A percentile compares a stretch with the other conserved stretches of the same genome.
Conservation (phyloP, 2,329 filamentous ascomycete genomes). For the Trichoderma atroviride region DNA sequence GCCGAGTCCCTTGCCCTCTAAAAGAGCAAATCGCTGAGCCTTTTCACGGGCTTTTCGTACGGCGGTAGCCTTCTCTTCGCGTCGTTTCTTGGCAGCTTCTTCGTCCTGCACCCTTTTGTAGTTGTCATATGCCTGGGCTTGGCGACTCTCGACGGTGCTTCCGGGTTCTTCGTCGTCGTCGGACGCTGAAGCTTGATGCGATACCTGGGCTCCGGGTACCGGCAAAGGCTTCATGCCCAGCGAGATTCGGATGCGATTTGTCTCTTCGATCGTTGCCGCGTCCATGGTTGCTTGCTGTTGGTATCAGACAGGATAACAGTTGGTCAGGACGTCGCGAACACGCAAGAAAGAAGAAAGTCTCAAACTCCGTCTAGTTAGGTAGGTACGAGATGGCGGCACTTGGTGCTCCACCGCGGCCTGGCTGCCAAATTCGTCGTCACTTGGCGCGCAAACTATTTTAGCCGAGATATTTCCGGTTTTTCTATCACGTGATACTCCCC, state of each 20-base stretch:
- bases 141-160: constrained; percentile 82
- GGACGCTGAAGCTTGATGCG: constrained; percentile 53
- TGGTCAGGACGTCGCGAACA: neutral
- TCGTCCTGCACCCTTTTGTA: constrained; percentile 67
- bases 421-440: neutral
- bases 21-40: constrained; percentile 71
- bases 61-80: constrained; percentile 78
- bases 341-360: neutral
- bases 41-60: constrained; percentile 86
- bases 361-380: neutral
- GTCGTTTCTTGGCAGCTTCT: constrained; percentile 74
- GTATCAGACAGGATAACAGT: neutral
- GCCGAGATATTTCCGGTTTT: neutral
- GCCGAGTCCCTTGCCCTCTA: constrained; percentile 83
- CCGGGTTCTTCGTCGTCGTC: constrained; percentile 68
- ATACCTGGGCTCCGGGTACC: constrained; percentile 65
- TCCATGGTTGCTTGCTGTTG: constrained; percentile 49
- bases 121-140: constrained; percentile 74
- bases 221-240: constrained; percentile 90
- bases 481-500: constrained; percentile 16
- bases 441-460: neutral
- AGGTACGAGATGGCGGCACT: neutral
- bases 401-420: neutral
- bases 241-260: constrained; percentile 86
- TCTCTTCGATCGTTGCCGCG: constrained; percentile 83